These are phyloP conservation scores for Naganishia kalamii DNA, from an alignment of 768 basidiomycete species.

Conservation along the genomic window DNA sequence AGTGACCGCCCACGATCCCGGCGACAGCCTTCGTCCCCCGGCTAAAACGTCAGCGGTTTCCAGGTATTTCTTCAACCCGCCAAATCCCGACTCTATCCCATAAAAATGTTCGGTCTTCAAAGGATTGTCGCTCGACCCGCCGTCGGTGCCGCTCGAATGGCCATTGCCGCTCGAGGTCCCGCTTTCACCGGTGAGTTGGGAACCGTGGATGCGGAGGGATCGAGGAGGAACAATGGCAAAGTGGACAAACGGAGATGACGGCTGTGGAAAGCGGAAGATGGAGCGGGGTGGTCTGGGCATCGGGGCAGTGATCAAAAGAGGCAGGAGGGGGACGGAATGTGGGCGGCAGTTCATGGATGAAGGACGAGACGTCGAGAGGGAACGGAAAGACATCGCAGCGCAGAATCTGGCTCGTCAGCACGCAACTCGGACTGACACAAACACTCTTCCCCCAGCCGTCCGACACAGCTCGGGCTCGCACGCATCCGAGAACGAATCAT, in stretches of 20 bases:
- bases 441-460: constrained; percentile 22
- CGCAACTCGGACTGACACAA: neutral
- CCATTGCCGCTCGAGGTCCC: constrained; percentile 12
- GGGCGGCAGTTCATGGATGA: too few species aligned
- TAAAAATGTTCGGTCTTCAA: constrained; percentile 19
- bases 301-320: too few species aligned
- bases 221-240: neutral
- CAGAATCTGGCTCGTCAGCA: too few species aligned
- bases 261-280: neutral
- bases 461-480: constrained; percentile 46
- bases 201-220: neutral
- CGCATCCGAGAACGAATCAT: constrained; percentile 79
- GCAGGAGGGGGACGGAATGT: neutral
- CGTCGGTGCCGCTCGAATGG: constrained; percentile 15
- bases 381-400: neutral
- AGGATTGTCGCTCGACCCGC: constrained; percentile 19
- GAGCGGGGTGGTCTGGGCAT: too few species aligned
- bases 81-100: neutral
- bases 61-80: constrained; percentile 3
- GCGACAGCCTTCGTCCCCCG: neutral
- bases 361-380: neutral
- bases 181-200: constrained; percentile 17
- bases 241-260: neutral
- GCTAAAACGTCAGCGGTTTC: neutral
- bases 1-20: neutral